phyloP scores from a whole-genome alignment of 345 rosid genomes.

The Populus simonii region DNA sequence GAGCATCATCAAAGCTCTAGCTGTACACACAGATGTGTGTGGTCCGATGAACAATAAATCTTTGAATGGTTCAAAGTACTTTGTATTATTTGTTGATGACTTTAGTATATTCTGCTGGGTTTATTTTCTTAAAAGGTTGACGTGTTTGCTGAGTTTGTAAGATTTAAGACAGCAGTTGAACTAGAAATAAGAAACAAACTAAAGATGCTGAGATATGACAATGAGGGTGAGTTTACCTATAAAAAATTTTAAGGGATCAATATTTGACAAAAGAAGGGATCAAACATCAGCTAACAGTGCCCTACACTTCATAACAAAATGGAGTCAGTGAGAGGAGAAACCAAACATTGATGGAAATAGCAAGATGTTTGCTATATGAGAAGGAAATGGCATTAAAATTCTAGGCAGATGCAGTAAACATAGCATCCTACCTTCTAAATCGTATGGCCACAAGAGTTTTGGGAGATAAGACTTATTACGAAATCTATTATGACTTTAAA shows the following conservation, averaged over 20 bases:
- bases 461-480: accelerated
- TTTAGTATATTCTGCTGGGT: not conserved
- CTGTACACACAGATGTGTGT: not conserved
- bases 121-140: not conserved
- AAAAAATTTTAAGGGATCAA: accelerated
- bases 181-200: not conserved
- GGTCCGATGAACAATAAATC: not conserved
- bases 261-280: no score
- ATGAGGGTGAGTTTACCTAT: not conserved
- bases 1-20: not conserved
- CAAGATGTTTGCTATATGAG: not conserved
- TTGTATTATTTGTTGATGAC: not conserved
- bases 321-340: not conserved
- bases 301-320: not conserved
- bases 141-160: not conserved
- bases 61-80: not conserved
- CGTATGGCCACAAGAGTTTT: accelerated
- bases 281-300: not conserved
- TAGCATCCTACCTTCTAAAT: no score
- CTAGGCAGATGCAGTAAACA: not conserved
- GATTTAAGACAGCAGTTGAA: not conserved
- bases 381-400: not conserved
- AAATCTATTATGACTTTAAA: not conserved
- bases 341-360: no score
- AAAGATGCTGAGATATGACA: not conserved